These are phyloP conservation scores for Keithomyces neogunnii DNA, from an alignment of 2,329 filamentous ascomycete species.

Conservation along the genomic window DNA sequence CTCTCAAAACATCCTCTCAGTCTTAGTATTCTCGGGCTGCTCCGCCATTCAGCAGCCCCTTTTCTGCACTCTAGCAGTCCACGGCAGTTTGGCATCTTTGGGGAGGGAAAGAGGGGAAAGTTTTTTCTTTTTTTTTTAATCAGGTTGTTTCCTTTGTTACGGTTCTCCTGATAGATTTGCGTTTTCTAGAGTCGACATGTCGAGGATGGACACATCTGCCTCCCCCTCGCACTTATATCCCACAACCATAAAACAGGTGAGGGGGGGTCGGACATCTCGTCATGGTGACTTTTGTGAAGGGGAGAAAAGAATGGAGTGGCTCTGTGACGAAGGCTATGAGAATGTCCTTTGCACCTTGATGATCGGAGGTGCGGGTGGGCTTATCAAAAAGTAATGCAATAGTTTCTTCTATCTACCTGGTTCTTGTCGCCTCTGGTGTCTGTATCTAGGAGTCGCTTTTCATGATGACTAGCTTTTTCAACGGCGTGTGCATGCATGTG, in stretches of 20 bases:
- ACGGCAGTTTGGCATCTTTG: slow-evolving; percentile 20
- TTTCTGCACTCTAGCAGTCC: slow-evolving; percentile 2
- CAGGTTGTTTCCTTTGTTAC: slow-evolving; percentile 24
- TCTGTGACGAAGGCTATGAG: slow-evolving; percentile 23
- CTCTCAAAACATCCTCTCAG: slow-evolving; percentile 17
- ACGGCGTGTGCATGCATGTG: background rate
- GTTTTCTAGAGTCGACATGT: slow-evolving; percentile 23
- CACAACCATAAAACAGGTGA: slow-evolving; percentile 1
- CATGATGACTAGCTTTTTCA: slow-evolving; percentile 17
- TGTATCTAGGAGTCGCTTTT: slow-evolving; percentile 28
- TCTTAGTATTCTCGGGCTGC: slow-evolving; percentile 16
- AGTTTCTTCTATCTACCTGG: slow-evolving; percentile 24
- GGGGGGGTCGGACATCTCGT: slow-evolving; percentile 18
- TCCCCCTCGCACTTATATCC: background rate
- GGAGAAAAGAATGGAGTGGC: slow-evolving; percentile 21
- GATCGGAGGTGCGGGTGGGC: slow-evolving; percentile 26
- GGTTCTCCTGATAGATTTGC: slow-evolving; percentile 30
- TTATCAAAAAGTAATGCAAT: slow-evolving; percentile 35
- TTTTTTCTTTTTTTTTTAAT: slow-evolving; percentile 16
- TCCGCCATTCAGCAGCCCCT: slow-evolving; percentile 13
- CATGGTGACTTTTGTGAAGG: slow-evolving; percentile 2
- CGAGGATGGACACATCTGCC: slow-evolving; percentile 8
- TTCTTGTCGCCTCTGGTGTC: slow-evolving; percentile 20
- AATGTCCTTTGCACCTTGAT: slow-evolving; percentile 28
- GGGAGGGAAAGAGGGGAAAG: background rate